Base-by-base conservation (phyloP, 306 rosid species). In the Styphnolobium japonicum region DNA sequence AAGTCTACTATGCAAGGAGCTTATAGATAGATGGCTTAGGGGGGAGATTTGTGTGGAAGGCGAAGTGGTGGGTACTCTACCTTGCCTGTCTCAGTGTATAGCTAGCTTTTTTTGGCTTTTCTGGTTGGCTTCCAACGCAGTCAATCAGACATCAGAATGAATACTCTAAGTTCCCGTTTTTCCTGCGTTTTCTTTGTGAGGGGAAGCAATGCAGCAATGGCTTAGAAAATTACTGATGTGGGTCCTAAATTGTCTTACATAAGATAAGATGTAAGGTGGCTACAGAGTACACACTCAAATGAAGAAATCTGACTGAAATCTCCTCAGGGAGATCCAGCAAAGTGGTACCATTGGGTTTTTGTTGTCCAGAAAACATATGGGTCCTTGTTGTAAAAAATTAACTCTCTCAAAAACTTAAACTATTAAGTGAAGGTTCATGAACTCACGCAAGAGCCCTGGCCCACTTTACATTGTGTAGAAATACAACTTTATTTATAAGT, bases 1-100 rank as follows among this genome's bases (percentile, higher is more conserved):
- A 39, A 66, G 45, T 63, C 69, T 36, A 69, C 31, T n/a, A 80
- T 67, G 53, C 37, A 67, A 67, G 76, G 18, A 56, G 49, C 22
- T 3, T 65, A n/a, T 36, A 42, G 78, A 45, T 29, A 67, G 76
- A 71, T 74, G 80, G 81, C 58, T 80, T 62, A 68, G 51, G 71
- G 74, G 27, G 15, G 60, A 27, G 40, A 67, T 2, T 48, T 16
- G 78, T 85, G 71, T 40, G 80, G 85, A 82, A 85, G 87, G 72
- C 83, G 76, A 76, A 89, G 88, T 86, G 83, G 84, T 77, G 89
- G 89, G 83, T 83, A 83, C 92, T 88, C 88, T 71, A 74, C 57
- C 82, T 75, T 78, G 69, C 18, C 56, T 73, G 60, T 81, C 75
- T 82, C 16, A 10, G 10, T 48, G 49, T 67, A 16, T 80, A 77